A percentile compares a stretch with the other conserved stretches of the same genome.
These are phyloP conservation scores for Inosperma sp. DNA, from an alignment of 768 basidiomycete genomes.

Conservation along the genomic window DNA sequence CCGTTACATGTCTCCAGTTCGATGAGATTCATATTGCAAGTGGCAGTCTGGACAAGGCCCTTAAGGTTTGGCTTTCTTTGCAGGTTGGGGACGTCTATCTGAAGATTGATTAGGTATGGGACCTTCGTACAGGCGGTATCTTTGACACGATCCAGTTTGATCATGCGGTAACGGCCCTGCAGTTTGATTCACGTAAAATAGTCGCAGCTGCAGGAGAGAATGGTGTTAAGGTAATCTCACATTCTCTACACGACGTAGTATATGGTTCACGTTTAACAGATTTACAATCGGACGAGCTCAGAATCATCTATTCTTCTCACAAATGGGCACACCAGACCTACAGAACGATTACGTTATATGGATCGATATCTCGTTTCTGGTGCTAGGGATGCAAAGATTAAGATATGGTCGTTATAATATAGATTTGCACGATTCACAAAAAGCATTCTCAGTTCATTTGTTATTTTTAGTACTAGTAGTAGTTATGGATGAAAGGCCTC, in stretches of 20 bases:
- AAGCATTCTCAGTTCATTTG: no score
- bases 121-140: conserved; percentile 83
- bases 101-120: conserved; percentile 75
- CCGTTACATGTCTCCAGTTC: conserved; percentile 92
- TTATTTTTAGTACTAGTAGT: no score
- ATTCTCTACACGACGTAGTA: background rate
- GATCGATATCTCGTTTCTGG: conserved; percentile 93
- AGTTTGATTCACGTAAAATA: conserved; percentile 94
- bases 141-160: conserved; percentile 90
- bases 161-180: conserved; percentile 82
- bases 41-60: conserved; percentile 89
- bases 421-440: background rate
- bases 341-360: conserved; percentile 89
- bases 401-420: conserved; percentile 85
- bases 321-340: conserved; percentile 92
- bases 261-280: conserved; percentile 38
- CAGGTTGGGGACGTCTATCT: background rate
- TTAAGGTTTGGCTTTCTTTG: conserved; percentile 55
- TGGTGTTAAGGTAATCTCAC: conserved; percentile 66
- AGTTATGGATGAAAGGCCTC: no score
- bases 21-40: conserved; percentile 93
- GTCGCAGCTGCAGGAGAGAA: conserved; percentile 92
- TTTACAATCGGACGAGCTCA: conserved; percentile 92
- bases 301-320: conserved; percentile 79
- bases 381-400: conserved; percentile 78